Conservation (phyloP, 495 filamentous ascomycete genomes). For the Amorphotheca resinae region DNA sequence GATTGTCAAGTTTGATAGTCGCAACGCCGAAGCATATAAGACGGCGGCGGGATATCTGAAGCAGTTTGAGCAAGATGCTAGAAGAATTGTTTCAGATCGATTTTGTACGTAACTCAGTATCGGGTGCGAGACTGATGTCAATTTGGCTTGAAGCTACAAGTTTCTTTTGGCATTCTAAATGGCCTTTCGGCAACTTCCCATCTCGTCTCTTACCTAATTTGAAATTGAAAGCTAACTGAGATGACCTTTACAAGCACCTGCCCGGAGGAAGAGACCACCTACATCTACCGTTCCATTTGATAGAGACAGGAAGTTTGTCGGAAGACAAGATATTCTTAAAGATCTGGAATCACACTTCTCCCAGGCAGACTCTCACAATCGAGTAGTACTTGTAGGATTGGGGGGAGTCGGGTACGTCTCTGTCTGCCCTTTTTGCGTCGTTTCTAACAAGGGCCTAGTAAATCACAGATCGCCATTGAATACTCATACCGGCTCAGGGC, state of each 20-base stretch:
- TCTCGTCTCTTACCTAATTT: too few species aligned
- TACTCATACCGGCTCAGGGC: slow-evolving; percentile 28
- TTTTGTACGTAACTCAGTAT: slow-evolving; percentile 8
- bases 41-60: slow-evolving; percentile 5
- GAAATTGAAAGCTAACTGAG: too few species aligned
- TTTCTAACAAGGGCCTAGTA: slow-evolving; percentile 22
- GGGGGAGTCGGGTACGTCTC: slow-evolving; percentile 13
- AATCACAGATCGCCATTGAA: slow-evolving; percentile 42
- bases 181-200: too few species aligned
- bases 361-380: slow-evolving; percentile 5
- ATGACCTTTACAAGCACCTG: too few species aligned
- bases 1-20: slow-evolving; percentile 22
- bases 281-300: slow-evolving; percentile 22
- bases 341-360: slow-evolving; percentile 19
- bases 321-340: slow-evolving; percentile 27
- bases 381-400: slow-evolving; percentile 12
- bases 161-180: too few species aligned
- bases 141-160: too few species aligned
- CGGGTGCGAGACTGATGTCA: too few species aligned
- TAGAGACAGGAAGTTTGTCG: slow-evolving; percentile 26
- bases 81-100: not conserved
- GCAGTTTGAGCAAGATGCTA: slow-evolving; percentile 3
- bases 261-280: slow-evolving; percentile 1
- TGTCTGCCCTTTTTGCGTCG: not conserved
- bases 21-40: not conserved